Evolutionary conservation across 1,139 yeast genomes (phyloP).

Genomic region (Pneumocystis oryctolagi): DNA sequence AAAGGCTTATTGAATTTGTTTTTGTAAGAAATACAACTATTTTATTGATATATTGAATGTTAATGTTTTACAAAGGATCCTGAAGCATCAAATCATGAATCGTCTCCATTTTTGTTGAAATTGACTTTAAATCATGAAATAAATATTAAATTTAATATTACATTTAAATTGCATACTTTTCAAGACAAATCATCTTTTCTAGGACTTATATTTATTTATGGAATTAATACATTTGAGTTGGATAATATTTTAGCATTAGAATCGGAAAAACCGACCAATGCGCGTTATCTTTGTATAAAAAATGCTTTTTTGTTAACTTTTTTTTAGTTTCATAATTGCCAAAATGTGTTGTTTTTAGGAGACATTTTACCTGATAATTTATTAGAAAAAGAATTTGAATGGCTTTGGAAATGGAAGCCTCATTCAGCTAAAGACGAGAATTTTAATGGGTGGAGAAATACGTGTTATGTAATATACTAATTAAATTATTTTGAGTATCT

Average conservation of each 20-base stretch:
- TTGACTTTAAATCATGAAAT: neutral
- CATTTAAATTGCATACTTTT: neutral
- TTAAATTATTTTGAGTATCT: neutral
- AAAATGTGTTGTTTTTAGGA: constrained; percentile 27
- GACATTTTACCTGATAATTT: constrained; percentile 18
- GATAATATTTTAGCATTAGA: neutral
- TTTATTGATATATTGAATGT: neutral
- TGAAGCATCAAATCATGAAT: neutral
- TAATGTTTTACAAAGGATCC: neutral
- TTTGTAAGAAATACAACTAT: neutral
- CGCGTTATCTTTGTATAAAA: neutral
- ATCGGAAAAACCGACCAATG: neutral
- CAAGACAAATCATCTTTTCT: neutral
- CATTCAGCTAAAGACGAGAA: constrained; percentile 12
- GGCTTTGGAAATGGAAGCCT: constrained; percentile 23
- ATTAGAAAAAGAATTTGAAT: constrained; percentile 18
- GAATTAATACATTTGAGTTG: neutral
- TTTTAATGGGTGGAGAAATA: constrained; percentile 17
- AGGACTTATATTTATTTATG: neutral
- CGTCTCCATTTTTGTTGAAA: neutral
- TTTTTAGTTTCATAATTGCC: constrained; percentile 24
- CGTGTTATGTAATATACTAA: constrained; percentile 13
- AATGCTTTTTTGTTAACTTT: neutral
- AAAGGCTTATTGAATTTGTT: neutral
- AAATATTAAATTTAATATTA: neutral